These are phyloP conservation scores for Malania oleifera DNA, from an alignment of 164 flowering plant genomes.

Conservation along the genomic window DNA sequence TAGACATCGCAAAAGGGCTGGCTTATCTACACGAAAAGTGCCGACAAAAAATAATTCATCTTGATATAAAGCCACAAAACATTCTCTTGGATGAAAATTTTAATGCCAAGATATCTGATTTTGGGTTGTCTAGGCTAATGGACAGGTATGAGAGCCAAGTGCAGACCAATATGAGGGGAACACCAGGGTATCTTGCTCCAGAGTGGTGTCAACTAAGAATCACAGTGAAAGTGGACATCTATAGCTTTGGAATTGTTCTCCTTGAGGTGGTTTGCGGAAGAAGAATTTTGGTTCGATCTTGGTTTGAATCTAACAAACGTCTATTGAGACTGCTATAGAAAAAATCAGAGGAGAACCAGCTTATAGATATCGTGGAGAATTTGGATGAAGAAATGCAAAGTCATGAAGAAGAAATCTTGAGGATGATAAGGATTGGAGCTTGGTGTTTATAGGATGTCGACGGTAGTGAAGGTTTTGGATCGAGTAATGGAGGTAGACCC, in stretches of 20 bases:
- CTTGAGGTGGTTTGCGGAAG: background rate
- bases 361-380: background rate
- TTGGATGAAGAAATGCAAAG: slow-evolving; percentile 1
- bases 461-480: slow-evolving; percentile 11
- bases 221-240: background rate
- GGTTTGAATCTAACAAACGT: background rate
- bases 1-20: background rate
- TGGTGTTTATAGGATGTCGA: slow-evolving; percentile 12
- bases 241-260: background rate
- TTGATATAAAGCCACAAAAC: no score
- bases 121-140: slow-evolving; percentile 5
- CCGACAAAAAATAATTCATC: background rate
- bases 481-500: background rate
- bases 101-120: slow-evolving; percentile 1
- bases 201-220: background rate
- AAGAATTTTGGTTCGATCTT: background rate
- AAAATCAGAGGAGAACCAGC: background rate
- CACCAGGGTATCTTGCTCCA: slow-evolving; percentile 1
- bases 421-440: background rate
- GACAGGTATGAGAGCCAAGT: slow-evolving; percentile 13
- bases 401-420: slow-evolving; percentile 7
- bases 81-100: slow-evolving; percentile 3
- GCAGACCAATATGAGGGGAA: background rate
- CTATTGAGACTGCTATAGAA: background rate
- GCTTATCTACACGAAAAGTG: slow-evolving; percentile 6